Conservation (phyloP, 139 green algal species). For the Picochlorum sp. region DNA sequence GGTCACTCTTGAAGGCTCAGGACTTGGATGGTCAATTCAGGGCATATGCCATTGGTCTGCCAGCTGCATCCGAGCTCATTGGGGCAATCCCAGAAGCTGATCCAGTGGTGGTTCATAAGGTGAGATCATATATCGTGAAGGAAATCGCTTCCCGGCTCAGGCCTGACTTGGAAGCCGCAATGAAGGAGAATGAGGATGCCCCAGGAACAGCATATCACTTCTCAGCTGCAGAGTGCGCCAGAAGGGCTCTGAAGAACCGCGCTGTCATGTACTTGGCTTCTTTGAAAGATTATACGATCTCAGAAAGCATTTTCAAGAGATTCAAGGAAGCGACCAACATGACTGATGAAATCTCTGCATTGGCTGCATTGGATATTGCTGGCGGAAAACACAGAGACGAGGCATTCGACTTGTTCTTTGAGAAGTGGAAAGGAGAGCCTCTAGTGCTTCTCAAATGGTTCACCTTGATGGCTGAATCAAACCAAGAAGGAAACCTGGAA, state of each 20-base stretch:
- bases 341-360: slow-evolving; percentile 86
- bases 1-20: slow-evolving; percentile 38
- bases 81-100: slow-evolving; percentile 62
- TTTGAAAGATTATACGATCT: slow-evolving; percentile 58
- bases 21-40: slow-evolving; percentile 61
- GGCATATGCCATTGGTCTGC: slow-evolving; percentile 59
- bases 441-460: slow-evolving; percentile 94
- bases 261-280: slow-evolving; percentile 60
- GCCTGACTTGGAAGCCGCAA: slow-evolving; percentile 55
- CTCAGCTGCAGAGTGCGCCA: slow-evolving; percentile 44
- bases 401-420: slow-evolving; percentile 67
- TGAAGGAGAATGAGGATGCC: slow-evolving; percentile 53
- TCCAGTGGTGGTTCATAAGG: slow-evolving; percentile 58
- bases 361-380: slow-evolving; percentile 55
- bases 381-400: slow-evolving; percentile 19
- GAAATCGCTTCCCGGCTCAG: slow-evolving; percentile 61
- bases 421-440: slow-evolving; percentile 74
- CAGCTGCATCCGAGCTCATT: slow-evolving; percentile 58
- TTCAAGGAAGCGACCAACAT: slow-evolving; percentile 86
- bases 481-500: slow-evolving; percentile 67
- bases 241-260: slow-evolving; percentile 77
- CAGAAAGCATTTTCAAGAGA: slow-evolving; percentile 43
- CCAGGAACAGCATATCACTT: slow-evolving; percentile 55
- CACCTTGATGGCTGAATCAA: slow-evolving; percentile 57
- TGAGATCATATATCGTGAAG: slow-evolving; percentile 58